These are phyloP conservation scores for Trichoderma koningiopsis DNA, from an alignment of 2,329 filamentous ascomycete genomes.

Conservation along the genomic window DNA sequence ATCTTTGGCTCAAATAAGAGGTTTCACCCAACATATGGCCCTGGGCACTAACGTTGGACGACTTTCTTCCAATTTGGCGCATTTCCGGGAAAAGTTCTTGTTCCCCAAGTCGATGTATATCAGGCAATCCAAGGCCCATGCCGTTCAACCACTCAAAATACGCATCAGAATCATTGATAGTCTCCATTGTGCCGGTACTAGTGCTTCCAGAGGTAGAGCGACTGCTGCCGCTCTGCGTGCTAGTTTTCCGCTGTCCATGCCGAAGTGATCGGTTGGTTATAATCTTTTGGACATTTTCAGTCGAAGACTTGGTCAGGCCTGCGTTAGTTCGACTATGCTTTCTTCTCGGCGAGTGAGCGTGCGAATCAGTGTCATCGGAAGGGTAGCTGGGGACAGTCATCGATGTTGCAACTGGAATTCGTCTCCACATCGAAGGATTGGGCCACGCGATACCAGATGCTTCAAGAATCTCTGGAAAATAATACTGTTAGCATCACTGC, in stretches of 20 bases:
- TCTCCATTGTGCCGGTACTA: slow-evolving; percentile 27
- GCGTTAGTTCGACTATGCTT: slow-evolving; percentile 26
- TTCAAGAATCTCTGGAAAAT: slow-evolving; percentile 64
- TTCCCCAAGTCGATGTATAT: slow-evolving; percentile 6
- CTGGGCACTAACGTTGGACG: slow-evolving; percentile 47
- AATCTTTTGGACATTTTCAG: not conserved
- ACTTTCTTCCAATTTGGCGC: slow-evolving; percentile 32
- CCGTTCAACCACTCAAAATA: slow-evolving; percentile 37
- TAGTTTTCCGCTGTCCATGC: not conserved
- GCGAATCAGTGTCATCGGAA: slow-evolving; percentile 55
- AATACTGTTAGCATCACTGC: not conserved
- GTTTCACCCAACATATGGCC: slow-evolving; percentile 40
- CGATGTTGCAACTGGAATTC: slow-evolving; percentile 45
- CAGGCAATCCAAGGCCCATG: slow-evolving; percentile 27
- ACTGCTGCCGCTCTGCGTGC: not conserved
- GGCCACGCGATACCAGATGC: slow-evolving; percentile 78
- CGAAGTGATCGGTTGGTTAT: not conserved
- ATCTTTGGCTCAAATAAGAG: slow-evolving; percentile 22
- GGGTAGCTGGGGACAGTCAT: slow-evolving; percentile 46
- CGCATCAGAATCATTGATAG: slow-evolving; percentile 31
- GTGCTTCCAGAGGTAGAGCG: slow-evolving; percentile 18
- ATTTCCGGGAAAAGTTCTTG: slow-evolving; percentile 22
- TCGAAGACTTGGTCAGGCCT: not conserved
- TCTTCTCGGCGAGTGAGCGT: slow-evolving; percentile 63
- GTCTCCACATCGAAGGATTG: slow-evolving; percentile 69